These are phyloP conservation scores for Penicillium digitatum DNA, from an alignment of 2,329 filamentous ascomycete genomes.

Conservation along the genomic window DNA sequence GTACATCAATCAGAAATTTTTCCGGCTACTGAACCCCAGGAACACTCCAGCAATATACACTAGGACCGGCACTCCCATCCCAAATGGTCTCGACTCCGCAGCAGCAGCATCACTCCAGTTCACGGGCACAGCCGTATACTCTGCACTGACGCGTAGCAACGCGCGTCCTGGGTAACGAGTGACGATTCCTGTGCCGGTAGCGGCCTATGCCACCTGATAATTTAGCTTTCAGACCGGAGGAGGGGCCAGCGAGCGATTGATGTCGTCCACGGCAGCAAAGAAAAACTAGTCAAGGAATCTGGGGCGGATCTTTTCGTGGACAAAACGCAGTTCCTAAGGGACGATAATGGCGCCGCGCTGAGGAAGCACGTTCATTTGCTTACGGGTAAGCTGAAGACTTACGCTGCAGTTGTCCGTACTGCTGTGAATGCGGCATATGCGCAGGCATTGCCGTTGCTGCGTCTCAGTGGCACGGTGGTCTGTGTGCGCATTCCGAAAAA, in stretches of 20 bases:
- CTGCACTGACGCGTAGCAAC: slow-evolving; percentile 59
- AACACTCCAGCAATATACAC: slow-evolving; percentile 68
- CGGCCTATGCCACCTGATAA: slow-evolving; percentile 61
- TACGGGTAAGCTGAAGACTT: slow-evolving; percentile 48
- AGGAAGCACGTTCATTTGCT: slow-evolving; percentile 54
- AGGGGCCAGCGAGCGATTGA: slow-evolving; percentile 64
- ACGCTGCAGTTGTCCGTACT: slow-evolving; percentile 57
- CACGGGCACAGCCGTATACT: slow-evolving; percentile 65
- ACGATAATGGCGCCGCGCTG: slow-evolving; percentile 48
- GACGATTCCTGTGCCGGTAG: slow-evolving; percentile 59
- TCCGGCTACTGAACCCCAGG: slow-evolving; percentile 66
- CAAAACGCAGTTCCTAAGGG: slow-evolving; percentile 49
- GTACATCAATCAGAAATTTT: slow-evolving; percentile 57
- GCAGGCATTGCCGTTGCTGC: slow-evolving; percentile 47
- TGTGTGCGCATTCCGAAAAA: slow-evolving; percentile 52
- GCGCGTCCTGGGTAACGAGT: slow-evolving; percentile 59
- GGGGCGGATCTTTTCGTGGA: slow-evolving; percentile 66
- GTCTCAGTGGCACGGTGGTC: slow-evolving; percentile 49
- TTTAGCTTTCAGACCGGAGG: slow-evolving; percentile 57
- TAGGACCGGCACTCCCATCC: slow-evolving; percentile 65
- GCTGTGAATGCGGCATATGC: slow-evolving; percentile 49
- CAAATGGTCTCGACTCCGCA: slow-evolving; percentile 56
- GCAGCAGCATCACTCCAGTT: slow-evolving; percentile 65
- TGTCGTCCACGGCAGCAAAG: slow-evolving; percentile 62
- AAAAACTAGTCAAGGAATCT: slow-evolving; percentile 54